A percentile compares a stretch with the other conserved stretches of the same genome.
Evolutionary conservation across 2,329 filamentous ascomycete genomes (phyloP).

Genomic region (Monosporascus sp.): DNA sequence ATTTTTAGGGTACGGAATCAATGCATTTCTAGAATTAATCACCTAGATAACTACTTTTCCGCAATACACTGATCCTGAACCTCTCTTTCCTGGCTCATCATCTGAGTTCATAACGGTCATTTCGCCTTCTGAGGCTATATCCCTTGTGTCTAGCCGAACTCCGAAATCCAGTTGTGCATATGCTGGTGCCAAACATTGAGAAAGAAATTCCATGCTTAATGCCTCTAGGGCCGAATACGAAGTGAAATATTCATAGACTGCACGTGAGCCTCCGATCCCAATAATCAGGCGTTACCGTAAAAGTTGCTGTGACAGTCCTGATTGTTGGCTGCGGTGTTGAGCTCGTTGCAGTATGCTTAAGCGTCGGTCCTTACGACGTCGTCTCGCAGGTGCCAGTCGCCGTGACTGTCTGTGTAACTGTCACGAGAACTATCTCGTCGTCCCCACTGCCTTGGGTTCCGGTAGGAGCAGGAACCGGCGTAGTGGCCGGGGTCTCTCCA

Average conservation of each 20-base stretch:
- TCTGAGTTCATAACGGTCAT: neutral
- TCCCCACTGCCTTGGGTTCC: conserved; percentile 3
- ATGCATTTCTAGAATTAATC: neutral
- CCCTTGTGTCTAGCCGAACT: neutral
- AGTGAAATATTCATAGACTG: conserved; percentile 1
- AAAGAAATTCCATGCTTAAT: neutral
- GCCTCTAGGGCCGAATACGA: neutral
- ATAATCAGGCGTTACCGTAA: conserved; percentile 3
- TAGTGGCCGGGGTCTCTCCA: conserved; percentile 6
- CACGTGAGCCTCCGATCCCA: conserved; percentile 6
- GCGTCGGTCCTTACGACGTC: conserved; percentile 16
- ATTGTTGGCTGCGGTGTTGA: conserved; percentile 7
- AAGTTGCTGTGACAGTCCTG: conserved; percentile 10
- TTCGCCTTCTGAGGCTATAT: neutral
- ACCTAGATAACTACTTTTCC: neutral
- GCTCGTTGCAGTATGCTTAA: conserved; percentile 2
- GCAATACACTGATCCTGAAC: neutral
- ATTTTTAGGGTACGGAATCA: neutral
- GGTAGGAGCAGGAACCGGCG: conserved; percentile 3
- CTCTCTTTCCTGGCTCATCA: neutral
- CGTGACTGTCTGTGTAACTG: conserved; percentile 26
- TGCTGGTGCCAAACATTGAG: neutral
- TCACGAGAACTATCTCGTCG: conserved; percentile 16
- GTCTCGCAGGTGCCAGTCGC: conserved; percentile 19
- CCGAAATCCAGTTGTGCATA: neutral